Percentiles rank a stretch among this genome's conserved stretches.
phyloP scores from a whole-genome alignment of 805 yeast genomes.

The Wickerhamomyces tratensis region DNA sequence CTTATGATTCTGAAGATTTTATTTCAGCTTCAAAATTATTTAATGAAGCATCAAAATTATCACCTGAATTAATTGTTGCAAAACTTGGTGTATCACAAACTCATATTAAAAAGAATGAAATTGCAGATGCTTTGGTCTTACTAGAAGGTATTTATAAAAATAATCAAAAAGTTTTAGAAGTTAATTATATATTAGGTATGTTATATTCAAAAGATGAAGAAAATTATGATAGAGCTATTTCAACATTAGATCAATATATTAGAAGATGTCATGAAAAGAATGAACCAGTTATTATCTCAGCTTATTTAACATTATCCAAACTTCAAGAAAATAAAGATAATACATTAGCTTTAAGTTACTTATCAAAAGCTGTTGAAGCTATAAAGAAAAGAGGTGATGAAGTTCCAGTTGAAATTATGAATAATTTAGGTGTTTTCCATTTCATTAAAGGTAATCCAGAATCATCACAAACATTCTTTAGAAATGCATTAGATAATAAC shows the following conservation, averaged over 20 bases:
- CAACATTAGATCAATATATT: conserved; percentile 60
- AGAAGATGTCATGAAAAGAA: conserved; percentile 45
- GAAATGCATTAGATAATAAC: conserved; percentile 31
- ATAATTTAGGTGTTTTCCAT: conserved; percentile 80
- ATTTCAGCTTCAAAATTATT: conserved; percentile 65
- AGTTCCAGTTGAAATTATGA: conserved; percentile 51
- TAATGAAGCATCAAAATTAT: conserved; percentile 57
- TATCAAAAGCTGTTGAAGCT: conserved; percentile 51
- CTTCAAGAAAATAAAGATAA: conserved; percentile 61
- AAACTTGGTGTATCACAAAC: conserved; percentile 82
- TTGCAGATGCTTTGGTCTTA: conserved; percentile 78
- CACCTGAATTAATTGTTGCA: conserved; percentile 59
- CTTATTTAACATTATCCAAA: conserved; percentile 58
- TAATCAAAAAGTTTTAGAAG: conserved; percentile 64
- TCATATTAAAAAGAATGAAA: conserved; percentile 60
- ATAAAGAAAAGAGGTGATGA: conserved; percentile 22
- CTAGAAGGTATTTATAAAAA: conserved; percentile 65
- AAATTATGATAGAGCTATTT: conserved; percentile 42
- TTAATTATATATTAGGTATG: conserved; percentile 66
- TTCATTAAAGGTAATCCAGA: conserved; percentile 53
- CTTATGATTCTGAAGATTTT: conserved; percentile 49
- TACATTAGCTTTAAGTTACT: conserved; percentile 54
- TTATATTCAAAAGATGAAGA: conserved; percentile 38
- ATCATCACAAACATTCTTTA: conserved; percentile 48
- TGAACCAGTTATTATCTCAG: conserved; percentile 54